These are phyloP conservation scores for Pythium monospermum DNA, from an alignment of 352 stramenopile species.

Conservation along the genomic window DNA sequence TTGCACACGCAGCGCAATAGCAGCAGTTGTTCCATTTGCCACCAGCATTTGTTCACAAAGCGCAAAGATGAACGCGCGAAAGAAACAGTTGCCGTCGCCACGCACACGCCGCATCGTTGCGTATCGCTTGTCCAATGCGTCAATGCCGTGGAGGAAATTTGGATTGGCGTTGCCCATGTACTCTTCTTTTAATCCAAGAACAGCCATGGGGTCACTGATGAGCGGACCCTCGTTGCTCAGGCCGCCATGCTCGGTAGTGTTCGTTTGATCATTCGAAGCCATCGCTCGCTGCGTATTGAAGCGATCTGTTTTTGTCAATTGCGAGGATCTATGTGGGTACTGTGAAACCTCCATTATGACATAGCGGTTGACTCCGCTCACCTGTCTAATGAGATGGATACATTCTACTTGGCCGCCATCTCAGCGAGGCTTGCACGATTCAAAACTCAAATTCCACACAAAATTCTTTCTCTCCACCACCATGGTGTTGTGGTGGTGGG, in stretches of 20 bases:
- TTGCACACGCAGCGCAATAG: constrained; percentile 24
- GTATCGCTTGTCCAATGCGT: constrained; percentile 61
- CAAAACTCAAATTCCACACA: too few relatives aligned
- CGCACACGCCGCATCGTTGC: constrained; percentile 74
- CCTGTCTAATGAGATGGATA: too few relatives aligned
- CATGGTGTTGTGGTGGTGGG: too few relatives aligned
- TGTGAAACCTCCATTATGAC: too few relatives aligned
- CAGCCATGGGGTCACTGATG: constrained; percentile 51
- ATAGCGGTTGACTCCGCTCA: too few relatives aligned
- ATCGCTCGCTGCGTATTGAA: too few relatives aligned
- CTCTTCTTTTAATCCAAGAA: constrained; percentile 56
- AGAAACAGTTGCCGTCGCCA: constrained; percentile 91
- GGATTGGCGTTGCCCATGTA: constrained; percentile 68
- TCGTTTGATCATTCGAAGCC: constrained; percentile 1
- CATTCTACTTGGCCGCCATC: too few relatives aligned
- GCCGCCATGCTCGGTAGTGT: neutral
- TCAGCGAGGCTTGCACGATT: too few relatives aligned
- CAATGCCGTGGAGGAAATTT: constrained; percentile 72
- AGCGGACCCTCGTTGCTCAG: constrained; percentile 26
- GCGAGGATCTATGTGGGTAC: too few relatives aligned
- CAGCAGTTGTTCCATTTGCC: constrained; percentile 19
- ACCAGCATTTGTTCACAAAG: constrained; percentile 75
- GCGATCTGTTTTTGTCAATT: too few relatives aligned
- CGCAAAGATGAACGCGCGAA: constrained; percentile 87
- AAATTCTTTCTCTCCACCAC: too few relatives aligned